Evolutionary conservation across 345 rosid species (phyloP).

Genomic region (Gynandropsis gynandra): DNA sequence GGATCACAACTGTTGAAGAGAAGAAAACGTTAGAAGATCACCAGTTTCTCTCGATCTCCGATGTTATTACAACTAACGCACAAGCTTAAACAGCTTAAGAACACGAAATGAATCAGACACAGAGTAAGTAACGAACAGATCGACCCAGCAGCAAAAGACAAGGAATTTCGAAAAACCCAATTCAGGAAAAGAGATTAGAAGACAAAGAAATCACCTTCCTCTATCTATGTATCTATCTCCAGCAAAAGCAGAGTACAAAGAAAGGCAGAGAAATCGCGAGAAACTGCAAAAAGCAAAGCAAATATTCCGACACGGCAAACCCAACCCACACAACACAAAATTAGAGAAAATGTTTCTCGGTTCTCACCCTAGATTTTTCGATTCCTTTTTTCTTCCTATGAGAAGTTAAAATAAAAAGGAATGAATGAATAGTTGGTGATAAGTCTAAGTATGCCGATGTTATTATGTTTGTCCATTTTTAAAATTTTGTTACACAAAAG

Average conservation of each 20-base stretch:
- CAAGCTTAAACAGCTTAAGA: slow-evolving; percentile 3
- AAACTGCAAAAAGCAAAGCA: not conserved
- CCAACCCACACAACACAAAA: not conserved
- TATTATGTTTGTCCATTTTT: too few species aligned
- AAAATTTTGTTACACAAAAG: too few species aligned
- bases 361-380: slow-evolving; percentile 25
- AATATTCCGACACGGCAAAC: not conserved
- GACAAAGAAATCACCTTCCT: slow-evolving; percentile 11
- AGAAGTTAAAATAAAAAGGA: slow-evolving; percentile 6
- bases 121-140: slow-evolving; percentile 15
- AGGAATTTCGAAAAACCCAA: not conserved
- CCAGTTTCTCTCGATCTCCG: not conserved
- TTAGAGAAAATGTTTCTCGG: slow-evolving; percentile 19
- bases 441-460: not conserved
- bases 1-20: not conserved
- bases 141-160: slow-evolving; percentile 4
- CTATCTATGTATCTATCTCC: too few species aligned
- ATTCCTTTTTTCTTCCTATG: slow-evolving; percentile 1
- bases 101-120: slow-evolving; percentile 21
- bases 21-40: not conserved
- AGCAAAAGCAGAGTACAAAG: not conserved
- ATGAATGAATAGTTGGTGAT: not conserved
- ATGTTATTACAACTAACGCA: slow-evolving; percentile 4
- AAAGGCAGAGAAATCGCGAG: not conserved
- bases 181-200: not conserved